These are phyloP conservation scores for Annona squamosa DNA, from an alignment of 164 flowering plant species.

Conservation along the genomic window DNA sequence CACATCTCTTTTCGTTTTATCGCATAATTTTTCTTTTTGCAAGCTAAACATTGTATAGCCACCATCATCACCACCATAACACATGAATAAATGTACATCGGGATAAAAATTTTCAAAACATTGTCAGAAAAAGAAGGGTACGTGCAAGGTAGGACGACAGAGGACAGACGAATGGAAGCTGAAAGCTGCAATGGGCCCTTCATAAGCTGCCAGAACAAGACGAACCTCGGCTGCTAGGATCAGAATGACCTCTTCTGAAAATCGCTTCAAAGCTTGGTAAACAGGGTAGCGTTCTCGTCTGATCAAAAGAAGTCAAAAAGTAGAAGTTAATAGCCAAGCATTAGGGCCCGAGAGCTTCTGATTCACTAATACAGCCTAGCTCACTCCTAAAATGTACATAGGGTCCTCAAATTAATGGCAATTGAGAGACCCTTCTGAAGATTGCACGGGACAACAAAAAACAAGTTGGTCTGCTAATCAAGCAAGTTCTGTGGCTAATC, in stretches of 20 bases:
- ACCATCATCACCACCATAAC: not conserved
- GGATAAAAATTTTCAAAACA: not conserved
- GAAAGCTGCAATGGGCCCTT: not conserved
- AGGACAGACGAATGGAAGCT: not conserved
- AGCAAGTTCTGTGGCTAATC: not conserved
- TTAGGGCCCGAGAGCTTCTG: not conserved
- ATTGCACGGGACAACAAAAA: not conserved
- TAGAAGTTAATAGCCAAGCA: not conserved
- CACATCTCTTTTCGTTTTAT: not conserved
- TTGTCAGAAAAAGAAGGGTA: not conserved
- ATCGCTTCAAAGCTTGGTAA: slow-evolving; percentile 54
- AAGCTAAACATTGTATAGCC: too few species aligned
- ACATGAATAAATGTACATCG: not conserved
- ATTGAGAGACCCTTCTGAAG: not conserved
- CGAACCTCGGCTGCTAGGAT: slow-evolving; percentile 28
- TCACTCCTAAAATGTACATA: not conserved
- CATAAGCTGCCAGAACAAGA: slow-evolving; percentile 6
- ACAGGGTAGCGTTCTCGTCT: slow-evolving; percentile 62
- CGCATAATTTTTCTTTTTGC: not conserved
- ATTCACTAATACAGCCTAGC: not conserved
- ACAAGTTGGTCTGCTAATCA: not conserved
- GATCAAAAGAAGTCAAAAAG: slow-evolving; percentile 10
- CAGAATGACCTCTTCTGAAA: slow-evolving; percentile 49
- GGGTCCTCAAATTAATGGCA: not conserved
- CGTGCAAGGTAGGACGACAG: not conserved